Percentiles rank a stretch among this genome's conserved stretches.
Conservation (phyloP, 2,329 filamentous ascomycete genomes). For the Sporothrix sp. region DNA sequence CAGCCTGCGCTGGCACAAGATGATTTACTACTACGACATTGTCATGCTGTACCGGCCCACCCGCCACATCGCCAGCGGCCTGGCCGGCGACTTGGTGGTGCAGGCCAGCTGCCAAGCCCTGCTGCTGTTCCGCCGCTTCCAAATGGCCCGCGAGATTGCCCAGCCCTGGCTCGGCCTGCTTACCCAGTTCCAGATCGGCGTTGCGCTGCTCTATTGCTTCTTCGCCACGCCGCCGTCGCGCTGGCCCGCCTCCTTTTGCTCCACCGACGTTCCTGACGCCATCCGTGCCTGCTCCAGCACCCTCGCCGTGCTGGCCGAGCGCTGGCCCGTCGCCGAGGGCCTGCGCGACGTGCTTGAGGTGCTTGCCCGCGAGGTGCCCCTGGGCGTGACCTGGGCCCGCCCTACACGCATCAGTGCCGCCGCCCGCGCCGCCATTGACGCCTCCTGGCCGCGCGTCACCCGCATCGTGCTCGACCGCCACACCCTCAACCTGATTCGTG, state of each 20-base stretch:
- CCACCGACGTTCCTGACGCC: slow-evolving; percentile 25
- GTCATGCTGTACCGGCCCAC: slow-evolving; percentile 23
- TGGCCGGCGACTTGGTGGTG: slow-evolving; percentile 22
- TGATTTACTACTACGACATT: slow-evolving; percentile 25
- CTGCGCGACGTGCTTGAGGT: slow-evolving; percentile 28
- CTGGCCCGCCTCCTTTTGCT: slow-evolving; percentile 23
- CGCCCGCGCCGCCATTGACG: not conserved
- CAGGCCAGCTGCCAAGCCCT: slow-evolving; percentile 23
- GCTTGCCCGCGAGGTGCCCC: slow-evolving; percentile 21
- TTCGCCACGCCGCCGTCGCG: slow-evolving; percentile 25
- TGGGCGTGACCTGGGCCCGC: slow-evolving; percentile 11
- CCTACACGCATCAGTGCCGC: slow-evolving; percentile 9
- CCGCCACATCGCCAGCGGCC: slow-evolving; percentile 14
- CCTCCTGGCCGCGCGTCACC: not conserved
- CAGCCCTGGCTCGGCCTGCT: slow-evolving; percentile 23
- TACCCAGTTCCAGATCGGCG: slow-evolving; percentile 27
- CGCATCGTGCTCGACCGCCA: slow-evolving; percentile 17
- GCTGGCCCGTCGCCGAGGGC: slow-evolving; percentile 27
- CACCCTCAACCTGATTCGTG: slow-evolving; percentile 18
- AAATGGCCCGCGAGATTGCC: slow-evolving; percentile 22
- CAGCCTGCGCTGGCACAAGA: slow-evolving; percentile 22
- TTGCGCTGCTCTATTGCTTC: slow-evolving; percentile 29
- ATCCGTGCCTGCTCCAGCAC: slow-evolving; percentile 28
- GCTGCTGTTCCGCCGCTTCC: slow-evolving; percentile 24
- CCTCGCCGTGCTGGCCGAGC: slow-evolving; percentile 28